Base-by-base conservation (phyloP, 805 yeast genomes). In the Candida sonorensis region DNA sequence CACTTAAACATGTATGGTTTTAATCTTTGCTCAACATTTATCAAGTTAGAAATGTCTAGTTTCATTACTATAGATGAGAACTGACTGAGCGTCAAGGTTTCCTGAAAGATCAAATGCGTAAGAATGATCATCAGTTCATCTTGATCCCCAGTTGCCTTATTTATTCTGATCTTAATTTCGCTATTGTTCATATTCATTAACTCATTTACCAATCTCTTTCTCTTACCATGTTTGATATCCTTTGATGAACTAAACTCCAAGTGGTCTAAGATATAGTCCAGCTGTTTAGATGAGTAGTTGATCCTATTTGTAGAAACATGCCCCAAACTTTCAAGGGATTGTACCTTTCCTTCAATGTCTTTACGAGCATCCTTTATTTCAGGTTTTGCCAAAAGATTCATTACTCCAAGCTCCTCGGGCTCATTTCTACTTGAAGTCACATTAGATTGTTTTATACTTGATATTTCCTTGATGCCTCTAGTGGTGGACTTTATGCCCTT, bases 31-130 rank as follows among this genome's bases (percentile, higher is more conserved):
- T 42, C 37, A 9, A 46, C 31, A 5, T 21, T 22, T 5, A 35
- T 21, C 14, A 52, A 23, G 18, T 40, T 42, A 8, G 29, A 34
- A 4, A 46, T 13, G 17, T 44, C 38, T 13, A 52, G 30, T 27
- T 36, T 44, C 42, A 46, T 41, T 2, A 50, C 23, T 3, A 54
- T 35, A 5, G 30, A 23, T 13, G 44, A 32, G 22, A 53, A 48
- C 14, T 25, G 23, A 10, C 27, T 27, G 4, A 39, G 22, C 7
- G 23, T 36, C 23, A 51, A 26, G n/a, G 29, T 19, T 16, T 40
- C 35, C 23, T 38, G 29, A 17, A 46, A 42, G 10, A 44, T 29
- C 14, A 51, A 34, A 33, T 45, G 49, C 11, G 46, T 38, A 27
- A 51, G 30, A 6, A 52, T 37, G 4, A 39, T 29, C 36, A 41